Percentiles rank a stretch among this genome's conserved stretches.
These are phyloP conservation scores for Moricandia moricandioides DNA, from an alignment of 345 rosid species.

Conservation along the genomic window DNA sequence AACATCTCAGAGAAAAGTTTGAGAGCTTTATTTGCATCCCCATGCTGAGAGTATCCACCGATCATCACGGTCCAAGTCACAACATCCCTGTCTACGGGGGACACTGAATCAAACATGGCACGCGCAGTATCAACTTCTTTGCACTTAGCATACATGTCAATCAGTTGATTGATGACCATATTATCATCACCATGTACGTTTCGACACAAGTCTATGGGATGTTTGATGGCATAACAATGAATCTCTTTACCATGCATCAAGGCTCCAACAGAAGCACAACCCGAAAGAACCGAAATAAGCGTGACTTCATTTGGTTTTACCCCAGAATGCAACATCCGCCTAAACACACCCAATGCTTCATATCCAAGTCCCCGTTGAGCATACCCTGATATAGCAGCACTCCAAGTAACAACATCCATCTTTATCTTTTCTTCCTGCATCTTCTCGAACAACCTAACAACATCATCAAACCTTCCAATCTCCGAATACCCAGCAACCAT, in stretches of 20 bases:
- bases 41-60: constrained; percentile 84
- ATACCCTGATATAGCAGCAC: constrained; percentile 82
- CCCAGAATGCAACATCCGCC: constrained; percentile 59
- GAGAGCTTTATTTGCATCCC: constrained; percentile 71
- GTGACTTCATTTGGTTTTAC: constrained; percentile 66
- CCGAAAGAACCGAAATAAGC: constrained; percentile 75
- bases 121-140: constrained; percentile 43
- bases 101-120: constrained; percentile 52
- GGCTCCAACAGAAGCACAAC: constrained; percentile 71
- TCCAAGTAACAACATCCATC: constrained; percentile 81
- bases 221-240: constrained; percentile 67
- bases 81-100: constrained; percentile 51
- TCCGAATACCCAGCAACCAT: constrained; percentile 87
- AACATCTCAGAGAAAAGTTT: constrained; percentile 62
- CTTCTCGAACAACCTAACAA: constrained; percentile 52
- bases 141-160: constrained; percentile 86
- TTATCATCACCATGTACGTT: constrained; percentile 46
- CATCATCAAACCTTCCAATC: constrained; percentile 63
- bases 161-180: constrained; percentile 60
- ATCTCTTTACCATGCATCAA: constrained; percentile 70
- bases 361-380: constrained; percentile 69
- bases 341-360: constrained; percentile 64
- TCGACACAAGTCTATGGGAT: constrained; percentile 39
- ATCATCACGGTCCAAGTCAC: constrained; percentile 88
- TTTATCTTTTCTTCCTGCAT: constrained; percentile 60